Evolutionary conservation across 805 yeast species (phyloP), one percentile per base, ranked within the genome.

Genomic region (Zygosaccharomyces pseudorouxii): DNA sequence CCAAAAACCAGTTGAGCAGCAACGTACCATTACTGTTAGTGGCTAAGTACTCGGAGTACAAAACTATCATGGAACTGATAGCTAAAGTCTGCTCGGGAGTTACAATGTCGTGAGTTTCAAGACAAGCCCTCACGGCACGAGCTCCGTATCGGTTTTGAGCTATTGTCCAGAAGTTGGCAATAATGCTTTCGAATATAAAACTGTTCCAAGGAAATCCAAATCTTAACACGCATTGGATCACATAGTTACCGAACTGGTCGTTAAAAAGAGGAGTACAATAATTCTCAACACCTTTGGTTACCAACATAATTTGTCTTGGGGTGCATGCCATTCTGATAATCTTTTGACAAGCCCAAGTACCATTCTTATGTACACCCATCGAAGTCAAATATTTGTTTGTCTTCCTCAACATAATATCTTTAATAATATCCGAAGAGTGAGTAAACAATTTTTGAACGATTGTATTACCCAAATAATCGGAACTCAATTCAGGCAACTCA

Each of bases 311-410:
- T 58, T 82, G 87, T 42, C 79, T 75, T 38, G 75, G 81, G 42
- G 80, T 81, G 53, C 75, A 69, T 3, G 89, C 84, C 39, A 82
- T 82, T 55, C 82, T 85, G 57, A 93, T 89, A 67, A 93, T 84
- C 68, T 92, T 93, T 68, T 93, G 99, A 20, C 96, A 95, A 1
- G 97, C 98, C 99, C 99, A 93, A 4, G 99, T 93, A 53, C 99
- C 99, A 66, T 93, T 93, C 63, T 93, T 93, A 71, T 93, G 99
- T 48, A 89, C 84, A 58, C 97, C 93, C 75, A 92, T 84, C 57
- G 89, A 95, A 1, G 97, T 87, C 54, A 93, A 72, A 60, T 77
- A 87, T 23, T 90, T 95, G 3, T 84, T 73, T 36, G 95, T 79
- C 54, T 79, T 79, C 59, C 84, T 80, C 48, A 93, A 75, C 88